Evolutionary conservation across 345 rosid species (phyloP).

Genomic region (Gossypium turneri): DNA sequence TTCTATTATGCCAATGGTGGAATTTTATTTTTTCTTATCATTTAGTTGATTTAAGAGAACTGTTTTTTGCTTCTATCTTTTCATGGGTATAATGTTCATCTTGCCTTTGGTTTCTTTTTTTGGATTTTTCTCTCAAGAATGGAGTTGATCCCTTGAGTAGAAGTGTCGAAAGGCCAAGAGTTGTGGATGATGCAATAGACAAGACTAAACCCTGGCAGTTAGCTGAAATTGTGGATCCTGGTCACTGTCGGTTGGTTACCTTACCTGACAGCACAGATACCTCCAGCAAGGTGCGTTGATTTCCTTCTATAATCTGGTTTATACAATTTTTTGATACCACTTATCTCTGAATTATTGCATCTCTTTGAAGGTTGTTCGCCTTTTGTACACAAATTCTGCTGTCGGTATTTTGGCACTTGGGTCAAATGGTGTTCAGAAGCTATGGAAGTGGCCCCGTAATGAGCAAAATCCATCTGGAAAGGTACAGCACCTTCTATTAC

Average conservation of each 20-base stretch:
- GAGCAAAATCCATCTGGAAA: slow-evolving; percentile 83
- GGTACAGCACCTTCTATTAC: slow-evolving; percentile 31
- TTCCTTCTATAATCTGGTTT: background rate
- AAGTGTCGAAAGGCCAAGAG: slow-evolving; percentile 76
- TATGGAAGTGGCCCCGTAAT: slow-evolving; percentile 80
- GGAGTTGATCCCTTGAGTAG: slow-evolving; percentile 78
- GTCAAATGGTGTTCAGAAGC: slow-evolving; percentile 56
- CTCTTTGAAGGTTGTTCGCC: slow-evolving; percentile 66
- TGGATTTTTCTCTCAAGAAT: slow-evolving; percentile 45
- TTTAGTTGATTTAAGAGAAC: no score
- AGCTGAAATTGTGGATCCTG: slow-evolving; percentile 64
- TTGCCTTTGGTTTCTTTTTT: background rate
- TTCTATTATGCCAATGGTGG: background rate
- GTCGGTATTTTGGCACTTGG: slow-evolving; percentile 82
- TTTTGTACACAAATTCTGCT: slow-evolving; percentile 80
- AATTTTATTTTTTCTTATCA: no score
- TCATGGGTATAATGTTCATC: background rate
- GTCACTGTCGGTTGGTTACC: slow-evolving; percentile 63
- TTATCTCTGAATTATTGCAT: slow-evolving; percentile 12
- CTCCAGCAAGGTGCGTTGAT: slow-evolving; percentile 69
- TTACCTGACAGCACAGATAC: slow-evolving; percentile 72
- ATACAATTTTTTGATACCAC: background rate
- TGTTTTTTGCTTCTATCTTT: background rate
- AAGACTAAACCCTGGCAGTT: slow-evolving; percentile 79
- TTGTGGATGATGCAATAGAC: slow-evolving; percentile 56